A percentile compares a stretch with the other conserved stretches of the same genome.
Conservation (phyloP, 371 early-diverging fungal genomes). For the Mortierella sp. region DNA sequence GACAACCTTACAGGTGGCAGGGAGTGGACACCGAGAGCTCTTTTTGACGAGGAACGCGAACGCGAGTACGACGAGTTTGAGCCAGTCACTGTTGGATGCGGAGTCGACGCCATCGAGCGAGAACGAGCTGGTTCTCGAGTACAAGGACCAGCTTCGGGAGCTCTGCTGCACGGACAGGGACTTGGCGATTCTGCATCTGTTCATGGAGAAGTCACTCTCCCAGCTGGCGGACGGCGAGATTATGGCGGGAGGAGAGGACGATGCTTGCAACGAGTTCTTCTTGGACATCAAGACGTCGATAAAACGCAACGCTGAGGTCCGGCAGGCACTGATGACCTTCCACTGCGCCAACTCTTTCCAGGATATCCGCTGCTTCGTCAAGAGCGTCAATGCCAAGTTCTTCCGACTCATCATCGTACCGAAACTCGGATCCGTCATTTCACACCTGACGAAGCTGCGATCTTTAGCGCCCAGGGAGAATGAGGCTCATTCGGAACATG, state of each 20-base stretch:
- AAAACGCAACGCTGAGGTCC: conserved; percentile 38
- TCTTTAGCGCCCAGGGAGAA: conserved; percentile 24
- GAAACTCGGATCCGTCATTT: conserved; percentile 64
- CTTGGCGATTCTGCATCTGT: conserved; percentile 68
- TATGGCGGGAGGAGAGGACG: conserved; percentile 58
- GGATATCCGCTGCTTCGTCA: conserved; percentile 77
- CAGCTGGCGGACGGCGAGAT: conserved; percentile 66
- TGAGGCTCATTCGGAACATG: conserved; percentile 8
- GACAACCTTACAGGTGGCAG: conserved; percentile 12
- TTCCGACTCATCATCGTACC: conserved; percentile 75
- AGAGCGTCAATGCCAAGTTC: conserved; percentile 68
- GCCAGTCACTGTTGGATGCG: conserved; percentile 38
- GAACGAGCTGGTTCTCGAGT: conserved; percentile 33
- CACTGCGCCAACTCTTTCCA: conserved; percentile 56
- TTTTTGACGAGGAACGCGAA: conserved; percentile 35
- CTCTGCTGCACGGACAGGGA: conserved; percentile 56
- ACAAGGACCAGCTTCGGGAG: conserved; percentile 53
- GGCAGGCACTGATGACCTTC: conserved; percentile 37
- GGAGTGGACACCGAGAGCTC: conserved; percentile 23
- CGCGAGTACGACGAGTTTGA: conserved; percentile 41
- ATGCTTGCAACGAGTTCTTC: conserved; percentile 60
- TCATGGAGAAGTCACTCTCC: conserved; percentile 66
- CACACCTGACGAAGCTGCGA: conserved; percentile 52
- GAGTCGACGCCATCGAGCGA: conserved; percentile 27
- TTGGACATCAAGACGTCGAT: conserved; percentile 46